Conservation (phyloP, 768 basidiomycete genomes). For the Cyclocybe cylindracea region DNA sequence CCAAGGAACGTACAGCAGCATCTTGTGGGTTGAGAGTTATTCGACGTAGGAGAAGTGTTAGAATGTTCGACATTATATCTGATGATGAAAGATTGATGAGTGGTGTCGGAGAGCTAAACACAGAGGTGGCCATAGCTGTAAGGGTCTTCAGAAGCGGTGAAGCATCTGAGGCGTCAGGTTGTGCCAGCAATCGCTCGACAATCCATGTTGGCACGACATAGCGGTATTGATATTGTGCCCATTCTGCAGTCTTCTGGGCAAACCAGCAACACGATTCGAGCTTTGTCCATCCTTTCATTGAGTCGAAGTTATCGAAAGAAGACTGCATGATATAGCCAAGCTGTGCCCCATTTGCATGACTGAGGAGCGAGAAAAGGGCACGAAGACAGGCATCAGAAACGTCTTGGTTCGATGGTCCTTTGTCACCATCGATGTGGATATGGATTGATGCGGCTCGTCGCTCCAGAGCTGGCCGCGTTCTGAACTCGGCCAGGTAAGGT, state of each 20-base stretch:
- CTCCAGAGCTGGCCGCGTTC: conserved; percentile 75
- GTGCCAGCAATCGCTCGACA: conserved; percentile 72
- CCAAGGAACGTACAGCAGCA: conserved; percentile 61
- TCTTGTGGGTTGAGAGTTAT: conserved; percentile 64
- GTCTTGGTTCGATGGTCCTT: conserved; percentile 73
- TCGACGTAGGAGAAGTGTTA: conserved; percentile 72
- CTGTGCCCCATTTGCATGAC: conserved; percentile 77
- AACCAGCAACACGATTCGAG: conserved; percentile 82
- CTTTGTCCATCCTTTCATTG: conserved; percentile 62
- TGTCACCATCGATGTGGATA: conserved; percentile 84
- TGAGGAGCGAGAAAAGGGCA: conserved; percentile 69
- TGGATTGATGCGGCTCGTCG: conserved; percentile 89
- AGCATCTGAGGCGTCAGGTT: conserved; percentile 51
- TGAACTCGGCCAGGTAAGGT: conserved; percentile 82
- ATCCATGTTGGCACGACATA: conserved; percentile 86
- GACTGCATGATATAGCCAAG: conserved; percentile 73
- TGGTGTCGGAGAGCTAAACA: conserved; percentile 81
- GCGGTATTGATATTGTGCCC: conserved; percentile 92
- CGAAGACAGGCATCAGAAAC: conserved; percentile 76
- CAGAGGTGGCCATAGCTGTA: conserved; percentile 76
- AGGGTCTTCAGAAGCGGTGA: conserved; percentile 60
- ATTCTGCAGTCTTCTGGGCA: conserved; percentile 74
- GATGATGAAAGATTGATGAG: conserved; percentile 90
- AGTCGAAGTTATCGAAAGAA: conserved; percentile 67
- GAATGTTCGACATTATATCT: conserved; percentile 80